These are phyloP conservation scores for Pythium grandisporangium DNA, from an alignment of 352 stramenopile species.

Conservation along the genomic window DNA sequence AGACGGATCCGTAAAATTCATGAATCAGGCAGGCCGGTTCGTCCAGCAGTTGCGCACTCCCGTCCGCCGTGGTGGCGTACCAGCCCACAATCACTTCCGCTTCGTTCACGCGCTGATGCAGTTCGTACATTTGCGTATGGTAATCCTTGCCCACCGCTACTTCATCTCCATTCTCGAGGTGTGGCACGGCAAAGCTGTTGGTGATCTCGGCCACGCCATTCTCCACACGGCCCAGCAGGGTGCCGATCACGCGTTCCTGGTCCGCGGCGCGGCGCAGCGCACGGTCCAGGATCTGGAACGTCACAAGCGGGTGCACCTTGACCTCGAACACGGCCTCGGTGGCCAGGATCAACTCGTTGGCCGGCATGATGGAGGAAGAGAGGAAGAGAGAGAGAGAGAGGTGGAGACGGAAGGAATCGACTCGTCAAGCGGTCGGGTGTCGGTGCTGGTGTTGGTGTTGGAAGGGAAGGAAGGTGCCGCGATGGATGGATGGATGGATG, in stretches of 20 bases:
- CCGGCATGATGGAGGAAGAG: conserved; percentile 24
- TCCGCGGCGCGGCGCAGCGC: conserved; percentile 90
- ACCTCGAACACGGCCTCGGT: conserved; percentile 77
- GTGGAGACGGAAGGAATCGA: no score
- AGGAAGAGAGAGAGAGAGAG: no score
- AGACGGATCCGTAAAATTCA: conserved; percentile 96
- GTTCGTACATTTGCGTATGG: conserved; percentile 95
- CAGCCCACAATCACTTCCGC: conserved; percentile 95
- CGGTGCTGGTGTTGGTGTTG: neutral
- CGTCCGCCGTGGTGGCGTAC: conserved; percentile 85
- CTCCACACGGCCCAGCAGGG: conserved; percentile 89
- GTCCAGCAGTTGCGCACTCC: conserved; percentile 62
- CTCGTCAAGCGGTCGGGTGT: no score
- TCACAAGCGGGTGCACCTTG: conserved; percentile 93
- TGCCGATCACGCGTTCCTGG: conserved; percentile 95
- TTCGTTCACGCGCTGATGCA: conserved; percentile 92
- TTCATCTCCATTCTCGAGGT: conserved; percentile 94
- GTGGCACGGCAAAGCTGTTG: conserved; percentile 95
- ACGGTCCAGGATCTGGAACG: conserved; percentile 97
- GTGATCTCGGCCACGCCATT: conserved; percentile 87
- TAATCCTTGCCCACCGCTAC: conserved; percentile 98
- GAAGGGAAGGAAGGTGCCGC: neutral
- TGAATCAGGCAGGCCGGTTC: conserved; percentile 97
- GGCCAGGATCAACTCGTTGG: conserved; percentile 55
- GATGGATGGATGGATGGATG: conserved; percentile 2